These are phyloP conservation scores for Fusarium protoensiforme DNA, from an alignment of 2,329 filamentous ascomycete genomes.

Conservation along the genomic window DNA sequence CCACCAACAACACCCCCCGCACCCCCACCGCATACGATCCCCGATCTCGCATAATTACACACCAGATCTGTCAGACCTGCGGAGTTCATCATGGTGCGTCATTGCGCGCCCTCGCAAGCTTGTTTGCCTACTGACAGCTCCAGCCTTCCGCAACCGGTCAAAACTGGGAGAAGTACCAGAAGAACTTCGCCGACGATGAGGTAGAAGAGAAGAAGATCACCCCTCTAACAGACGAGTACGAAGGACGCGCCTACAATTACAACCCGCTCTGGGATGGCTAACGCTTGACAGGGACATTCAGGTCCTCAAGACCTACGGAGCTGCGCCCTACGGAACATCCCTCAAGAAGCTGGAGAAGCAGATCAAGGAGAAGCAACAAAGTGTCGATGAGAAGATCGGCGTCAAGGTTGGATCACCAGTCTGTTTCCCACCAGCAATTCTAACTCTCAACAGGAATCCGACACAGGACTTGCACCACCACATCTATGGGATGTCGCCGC, in stretches of 20 bases:
- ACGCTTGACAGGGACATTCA: slow-evolving; percentile 84
- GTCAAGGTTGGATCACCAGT: slow-evolving; percentile 68
- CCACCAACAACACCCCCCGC: slow-evolving; percentile 1
- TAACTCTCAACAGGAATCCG: slow-evolving; percentile 79
- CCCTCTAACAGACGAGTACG: slow-evolving; percentile 94
- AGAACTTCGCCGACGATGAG: slow-evolving; percentile 96
- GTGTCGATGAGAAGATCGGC: slow-evolving; percentile 98
- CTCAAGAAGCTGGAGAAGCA: slow-evolving; percentile 98
- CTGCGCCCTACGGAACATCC: slow-evolving; percentile 91
- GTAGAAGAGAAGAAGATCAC: slow-evolving; percentile 99
- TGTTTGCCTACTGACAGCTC: slow-evolving; percentile 37
- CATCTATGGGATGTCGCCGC: slow-evolving; percentile 99
- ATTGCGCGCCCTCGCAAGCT: slow-evolving; percentile 10
- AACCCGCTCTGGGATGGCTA: slow-evolving; percentile 31
- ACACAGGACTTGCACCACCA: slow-evolving; percentile 96
- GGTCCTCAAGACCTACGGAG: slow-evolving; percentile 98
- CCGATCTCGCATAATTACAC: neutral
- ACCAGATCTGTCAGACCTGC: slow-evolving; percentile 33
- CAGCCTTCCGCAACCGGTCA: slow-evolving; percentile 94
- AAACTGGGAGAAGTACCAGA: slow-evolving; percentile 99
- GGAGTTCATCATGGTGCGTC: slow-evolving; percentile 57
- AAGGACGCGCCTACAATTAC: slow-evolving; percentile 27
- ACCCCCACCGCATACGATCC: neutral
- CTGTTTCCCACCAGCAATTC: slow-evolving; percentile 1
- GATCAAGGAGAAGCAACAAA: slow-evolving; percentile 99